A percentile compares a stretch with the other conserved stretches of the same genome.
phyloP scores from a whole-genome alignment of 805 yeast genomes.

The Saccharomycopsis sp. region DNA sequence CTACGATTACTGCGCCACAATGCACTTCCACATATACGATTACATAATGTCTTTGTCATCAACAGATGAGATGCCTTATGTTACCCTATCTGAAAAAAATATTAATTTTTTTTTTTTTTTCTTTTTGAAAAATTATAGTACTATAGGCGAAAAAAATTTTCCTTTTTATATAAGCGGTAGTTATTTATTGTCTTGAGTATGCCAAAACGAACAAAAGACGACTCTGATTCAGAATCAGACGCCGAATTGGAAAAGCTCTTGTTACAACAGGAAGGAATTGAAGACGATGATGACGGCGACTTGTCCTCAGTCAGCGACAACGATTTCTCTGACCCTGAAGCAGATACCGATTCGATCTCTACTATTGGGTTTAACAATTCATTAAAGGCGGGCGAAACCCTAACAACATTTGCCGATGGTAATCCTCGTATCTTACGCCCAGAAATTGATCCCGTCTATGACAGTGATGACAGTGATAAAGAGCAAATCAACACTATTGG shows the following conservation, averaged over 20 bases:
- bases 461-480: slow-evolving; percentile 79
- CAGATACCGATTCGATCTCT: slow-evolving; percentile 37
- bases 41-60: too few relatives aligned
- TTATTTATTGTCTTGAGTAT: too few relatives aligned
- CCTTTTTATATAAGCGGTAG: too few relatives aligned
- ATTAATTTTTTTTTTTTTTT: too few relatives aligned
- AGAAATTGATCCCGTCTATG: slow-evolving; percentile 91
- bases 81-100: too few relatives aligned
- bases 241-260: slow-evolving; percentile 57
- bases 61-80: too few relatives aligned
- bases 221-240: slow-evolving; percentile 38
- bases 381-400: slow-evolving; percentile 19
- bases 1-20: too few relatives aligned
- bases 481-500: slow-evolving; percentile 84
- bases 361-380: slow-evolving; percentile 47
- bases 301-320: slow-evolving; percentile 34
- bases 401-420: slow-evolving; percentile 54
- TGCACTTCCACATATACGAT: too few relatives aligned
- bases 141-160: too few relatives aligned
- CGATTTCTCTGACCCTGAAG: slow-evolving; percentile 41
- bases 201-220: background rate
- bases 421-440: slow-evolving; percentile 71
- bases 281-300: slow-evolving; percentile 26
- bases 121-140: too few relatives aligned
- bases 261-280: slow-evolving; percentile 40